Percentiles rank a stretch among this genome's conserved stretches.
Conservation (phyloP, 179 eudicot species). For the Corrigiola litoralis region DNA sequence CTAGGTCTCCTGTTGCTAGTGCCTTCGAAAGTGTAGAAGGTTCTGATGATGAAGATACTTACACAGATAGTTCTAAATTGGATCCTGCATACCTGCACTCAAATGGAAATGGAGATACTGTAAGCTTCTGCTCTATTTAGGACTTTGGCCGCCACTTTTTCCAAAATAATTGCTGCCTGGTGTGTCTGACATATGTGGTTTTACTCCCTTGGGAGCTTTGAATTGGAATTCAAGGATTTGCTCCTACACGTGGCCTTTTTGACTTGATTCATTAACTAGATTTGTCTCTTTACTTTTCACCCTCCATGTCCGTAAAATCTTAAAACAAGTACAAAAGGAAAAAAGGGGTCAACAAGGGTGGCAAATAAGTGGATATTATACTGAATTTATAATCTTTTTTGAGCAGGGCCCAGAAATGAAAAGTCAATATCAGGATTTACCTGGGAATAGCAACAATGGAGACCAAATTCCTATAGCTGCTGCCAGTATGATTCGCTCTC, state of each 20-base stretch:
- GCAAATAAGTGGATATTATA: slow-evolving; percentile 4
- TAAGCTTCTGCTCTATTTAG: slow-evolving; percentile 34
- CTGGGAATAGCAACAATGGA: slow-evolving; percentile 54
- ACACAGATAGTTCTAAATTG: slow-evolving; percentile 44
- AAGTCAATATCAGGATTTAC: slow-evolving; percentile 48
- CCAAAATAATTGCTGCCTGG: background rate
- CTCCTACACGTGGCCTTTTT: too few relatives aligned
- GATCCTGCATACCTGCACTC: slow-evolving; percentile 48
- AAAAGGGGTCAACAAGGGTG: background rate
- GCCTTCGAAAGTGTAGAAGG: slow-evolving; percentile 93
- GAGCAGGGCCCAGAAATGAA: slow-evolving; percentile 41
- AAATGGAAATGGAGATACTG: slow-evolving; percentile 83
- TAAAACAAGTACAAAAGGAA: background rate
- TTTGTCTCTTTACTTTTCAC: background rate
- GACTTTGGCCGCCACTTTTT: background rate
- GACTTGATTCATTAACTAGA: background rate
- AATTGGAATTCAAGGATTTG: too few relatives aligned
- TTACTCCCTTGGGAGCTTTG: background rate
- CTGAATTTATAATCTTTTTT: slow-evolving; percentile 8
- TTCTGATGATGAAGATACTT: slow-evolving; percentile 85
- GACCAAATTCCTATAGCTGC: slow-evolving; percentile 58
- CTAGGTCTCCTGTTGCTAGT: slow-evolving; percentile 91
- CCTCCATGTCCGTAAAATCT: background rate
- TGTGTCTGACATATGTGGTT: background rate
- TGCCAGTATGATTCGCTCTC: slow-evolving; percentile 83